Base-by-base conservation (phyloP, 148 eudicot species). In the Chenopodium suecicum region DNA sequence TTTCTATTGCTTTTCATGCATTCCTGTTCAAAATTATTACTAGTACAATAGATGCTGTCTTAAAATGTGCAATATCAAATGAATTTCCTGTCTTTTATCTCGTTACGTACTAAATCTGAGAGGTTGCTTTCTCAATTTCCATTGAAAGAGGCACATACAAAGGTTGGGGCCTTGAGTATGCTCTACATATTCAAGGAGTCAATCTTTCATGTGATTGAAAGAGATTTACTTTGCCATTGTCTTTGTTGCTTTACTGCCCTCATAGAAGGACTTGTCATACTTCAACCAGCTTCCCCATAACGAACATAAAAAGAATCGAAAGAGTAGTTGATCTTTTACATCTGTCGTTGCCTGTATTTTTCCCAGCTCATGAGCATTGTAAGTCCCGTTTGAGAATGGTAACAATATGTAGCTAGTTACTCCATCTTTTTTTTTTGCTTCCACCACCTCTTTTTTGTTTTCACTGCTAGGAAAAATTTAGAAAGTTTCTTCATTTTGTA, bases 381-480 rank as follows among this genome's bases (percentile, higher is more conserved):
- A 79, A 84, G 88, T 89, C 88, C 29, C 83, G 83, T 84, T 89
- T 79, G 34, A 78, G 81, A 82, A 83, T 71, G 80, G 70, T 79
- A 58, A 74, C 71, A 62, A 58, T 34, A 41, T 75, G 77, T 37
- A 52, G 73, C 50, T 67, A 27, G 56, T 71, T 25, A 79, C 68
- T 81, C 66, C 79, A 62, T 79, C 69, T 66, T 75, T 56, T 4
- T 80, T 80, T 77, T 80, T 77, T 60, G 80, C 75, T 71, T 73
- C 52, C 31, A 47, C 75, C 70, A 62, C 22, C 19, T 75, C 76
- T 76, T 44, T 56, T 56, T 3, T 17, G 22, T 14, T 47, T 64
- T 77, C 46, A 62, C 50, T 79, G 34, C 78, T 56, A 73, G 67
- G 77, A 50, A 70, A 71, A 34, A 17, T 84, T 84, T 54, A 50